Conservation (phyloP, 768 basidiomycete species). For the Suillus occidentalis region DNA sequence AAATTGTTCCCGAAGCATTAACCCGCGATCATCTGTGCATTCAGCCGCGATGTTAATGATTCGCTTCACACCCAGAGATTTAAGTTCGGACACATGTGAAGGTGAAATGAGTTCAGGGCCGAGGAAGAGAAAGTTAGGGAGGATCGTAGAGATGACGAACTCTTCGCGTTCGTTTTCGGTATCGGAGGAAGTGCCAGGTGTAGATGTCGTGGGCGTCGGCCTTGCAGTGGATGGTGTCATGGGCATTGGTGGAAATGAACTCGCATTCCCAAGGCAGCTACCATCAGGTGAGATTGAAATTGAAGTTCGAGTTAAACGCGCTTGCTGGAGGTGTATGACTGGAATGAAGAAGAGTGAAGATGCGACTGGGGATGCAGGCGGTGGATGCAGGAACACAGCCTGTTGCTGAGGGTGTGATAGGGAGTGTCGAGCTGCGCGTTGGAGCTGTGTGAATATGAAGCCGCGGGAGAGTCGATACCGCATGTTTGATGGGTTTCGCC, state of each 20-base stretch:
- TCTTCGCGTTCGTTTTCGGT: conserved; percentile 50
- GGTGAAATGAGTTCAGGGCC: conserved; percentile 81
- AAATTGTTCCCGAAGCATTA: conserved; percentile 67
- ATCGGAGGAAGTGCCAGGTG: conserved; percentile 31
- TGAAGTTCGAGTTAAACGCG: conserved; percentile 27
- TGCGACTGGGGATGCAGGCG: conserved; percentile 56
- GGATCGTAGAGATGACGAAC: conserved; percentile 87
- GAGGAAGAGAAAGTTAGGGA: conserved; percentile 88
- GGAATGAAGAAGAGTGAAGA: conserved; percentile 60
- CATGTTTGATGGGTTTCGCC: not conserved
- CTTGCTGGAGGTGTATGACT: conserved; percentile 57
- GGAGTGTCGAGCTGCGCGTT: conserved; percentile 58
- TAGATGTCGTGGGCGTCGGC: conserved; percentile 56
- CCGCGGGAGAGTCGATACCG: conserved; percentile 44
- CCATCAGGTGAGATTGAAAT: not conserved
- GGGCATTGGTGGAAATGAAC: conserved; percentile 33
- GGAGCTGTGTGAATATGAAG: conserved; percentile 63
- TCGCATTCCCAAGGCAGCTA: not conserved
- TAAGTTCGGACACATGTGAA: conserved; percentile 76
- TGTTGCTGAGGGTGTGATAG: conserved; percentile 38
- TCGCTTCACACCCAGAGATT: conserved; percentile 74
- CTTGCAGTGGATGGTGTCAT: conserved; percentile 38
- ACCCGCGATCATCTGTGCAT: conserved; percentile 75
- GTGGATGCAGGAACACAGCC: conserved; percentile 20
- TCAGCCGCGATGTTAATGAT: conserved; percentile 92